These are phyloP conservation scores for Fusarium lyarnte DNA, from an alignment of 2,329 filamentous ascomycete species.

Conservation along the genomic window DNA sequence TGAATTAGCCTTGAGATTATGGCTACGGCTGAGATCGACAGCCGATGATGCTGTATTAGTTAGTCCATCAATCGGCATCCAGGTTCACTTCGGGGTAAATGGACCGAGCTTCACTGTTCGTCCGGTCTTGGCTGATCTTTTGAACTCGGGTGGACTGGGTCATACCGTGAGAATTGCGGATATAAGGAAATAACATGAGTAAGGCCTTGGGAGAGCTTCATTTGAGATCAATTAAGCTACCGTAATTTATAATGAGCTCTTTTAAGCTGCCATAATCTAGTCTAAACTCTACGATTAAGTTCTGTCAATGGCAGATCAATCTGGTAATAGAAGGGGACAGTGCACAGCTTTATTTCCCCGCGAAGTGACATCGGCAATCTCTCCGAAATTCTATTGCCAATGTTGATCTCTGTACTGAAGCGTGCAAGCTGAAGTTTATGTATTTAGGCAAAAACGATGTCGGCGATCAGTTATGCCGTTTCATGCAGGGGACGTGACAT, in stretches of 20 bases:
- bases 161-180: neutral
- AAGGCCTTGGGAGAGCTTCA: neutral
- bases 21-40: slow-evolving; percentile 13
- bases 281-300: neutral
- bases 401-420: slow-evolving; percentile 11
- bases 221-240: neutral
- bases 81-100: slow-evolving; percentile 13
- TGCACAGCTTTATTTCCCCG: neutral
- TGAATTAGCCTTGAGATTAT: slow-evolving; percentile 11
- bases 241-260: neutral
- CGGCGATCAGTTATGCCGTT: neutral
- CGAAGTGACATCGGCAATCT: slow-evolving; percentile 12
- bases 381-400: neutral
- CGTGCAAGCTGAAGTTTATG: slow-evolving; percentile 2
- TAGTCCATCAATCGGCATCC: slow-evolving; percentile 23
- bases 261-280: neutral
- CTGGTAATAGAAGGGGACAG: neutral
- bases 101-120: slow-evolving; percentile 2
- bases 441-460: slow-evolving; percentile 19
- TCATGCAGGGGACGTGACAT: slow-evolving; percentile 6
- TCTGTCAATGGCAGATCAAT: neutral
- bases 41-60: neutral
- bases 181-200: neutral
- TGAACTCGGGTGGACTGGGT: neutral
- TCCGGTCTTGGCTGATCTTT: neutral